A percentile compares a stretch with the other conserved stretches of the same genome.
Evolutionary conservation across 2,329 filamentous ascomycete genomes (phyloP).

Genomic region (Pyrenophora tritici-repentis): DNA sequence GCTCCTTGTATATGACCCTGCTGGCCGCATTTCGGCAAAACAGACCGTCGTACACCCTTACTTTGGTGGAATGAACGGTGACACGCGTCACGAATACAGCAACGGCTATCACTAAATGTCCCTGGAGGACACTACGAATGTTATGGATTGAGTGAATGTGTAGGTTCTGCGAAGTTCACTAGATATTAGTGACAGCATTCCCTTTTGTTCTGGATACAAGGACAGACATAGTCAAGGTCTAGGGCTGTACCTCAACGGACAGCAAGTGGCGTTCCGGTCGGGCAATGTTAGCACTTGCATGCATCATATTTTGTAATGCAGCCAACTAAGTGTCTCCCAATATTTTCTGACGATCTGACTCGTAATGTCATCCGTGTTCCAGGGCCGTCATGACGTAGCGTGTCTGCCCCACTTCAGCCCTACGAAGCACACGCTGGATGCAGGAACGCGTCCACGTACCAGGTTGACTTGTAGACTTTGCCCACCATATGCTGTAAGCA

Average conservation of each 20-base stretch:
- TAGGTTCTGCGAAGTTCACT: slow-evolving; percentile 17
- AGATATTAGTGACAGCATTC: slow-evolving; percentile 16
- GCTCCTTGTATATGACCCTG: slow-evolving; percentile 86
- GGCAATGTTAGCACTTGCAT: slow-evolving; percentile 19
- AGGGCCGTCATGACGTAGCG: slow-evolving; percentile 27
- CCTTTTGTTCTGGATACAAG: slow-evolving; percentile 26
- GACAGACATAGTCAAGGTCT: not conserved
- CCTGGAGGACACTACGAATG: slow-evolving; percentile 35
- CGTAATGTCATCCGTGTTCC: slow-evolving; percentile 15
- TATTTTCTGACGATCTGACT: not conserved
- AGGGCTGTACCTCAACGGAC: slow-evolving; percentile 21
- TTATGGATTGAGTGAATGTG: slow-evolving; percentile 34
- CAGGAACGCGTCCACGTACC: slow-evolving; percentile 18
- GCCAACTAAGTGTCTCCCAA: not conserved
- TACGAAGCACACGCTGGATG: slow-evolving; percentile 13
- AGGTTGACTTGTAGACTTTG: slow-evolving; percentile 1
- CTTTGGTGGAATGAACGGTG: slow-evolving; percentile 62
- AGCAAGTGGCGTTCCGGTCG: slow-evolving; percentile 30
- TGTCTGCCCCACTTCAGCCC: slow-evolving; percentile 38
- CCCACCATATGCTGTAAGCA: slow-evolving; percentile 16
- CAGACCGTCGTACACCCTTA: slow-evolving; percentile 84
- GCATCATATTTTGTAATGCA: slow-evolving; percentile 2
- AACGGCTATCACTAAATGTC: slow-evolving; percentile 39
- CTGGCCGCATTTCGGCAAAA: slow-evolving; percentile 85
- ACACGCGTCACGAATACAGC: slow-evolving; percentile 45